Conservation (phyloP, 139 green algal species). For the Klebsormidium nitens region DNA sequence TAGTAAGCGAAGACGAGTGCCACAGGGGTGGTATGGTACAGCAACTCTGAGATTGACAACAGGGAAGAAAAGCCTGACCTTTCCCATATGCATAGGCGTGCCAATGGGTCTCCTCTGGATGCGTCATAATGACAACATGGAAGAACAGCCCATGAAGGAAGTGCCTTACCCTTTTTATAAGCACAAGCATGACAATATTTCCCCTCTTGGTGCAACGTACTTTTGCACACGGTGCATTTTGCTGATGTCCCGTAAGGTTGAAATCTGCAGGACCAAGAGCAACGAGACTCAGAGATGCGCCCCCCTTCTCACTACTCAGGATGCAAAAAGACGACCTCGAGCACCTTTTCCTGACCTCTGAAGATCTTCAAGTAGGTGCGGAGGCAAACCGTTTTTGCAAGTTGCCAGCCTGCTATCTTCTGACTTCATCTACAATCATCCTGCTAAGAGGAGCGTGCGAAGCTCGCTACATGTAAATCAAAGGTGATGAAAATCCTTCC, state of each 20-base stretch:
- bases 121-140: background rate
- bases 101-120: background rate
- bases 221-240: conserved; percentile 42
- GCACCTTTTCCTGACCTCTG: background rate
- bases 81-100: background rate
- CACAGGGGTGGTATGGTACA: background rate
- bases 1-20: background rate
- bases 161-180: conserved; percentile 34
- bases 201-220: conserved; percentile 39
- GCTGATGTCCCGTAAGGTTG: no score
- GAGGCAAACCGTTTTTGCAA: background rate
- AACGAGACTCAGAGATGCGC: background rate
- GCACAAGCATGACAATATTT: conserved; percentile 42
- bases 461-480: background rate
- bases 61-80: background rate
- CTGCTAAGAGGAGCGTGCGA: background rate
- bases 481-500: no score
- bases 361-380: background rate
- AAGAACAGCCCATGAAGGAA: background rate
- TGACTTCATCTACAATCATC: background rate
- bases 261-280: background rate
- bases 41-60: background rate
- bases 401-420: background rate
- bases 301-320: background rate
- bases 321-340: background rate